Evolutionary conservation across 768 basidiomycete genomes (phyloP).

Genomic region (Serendipita sp.): DNA sequence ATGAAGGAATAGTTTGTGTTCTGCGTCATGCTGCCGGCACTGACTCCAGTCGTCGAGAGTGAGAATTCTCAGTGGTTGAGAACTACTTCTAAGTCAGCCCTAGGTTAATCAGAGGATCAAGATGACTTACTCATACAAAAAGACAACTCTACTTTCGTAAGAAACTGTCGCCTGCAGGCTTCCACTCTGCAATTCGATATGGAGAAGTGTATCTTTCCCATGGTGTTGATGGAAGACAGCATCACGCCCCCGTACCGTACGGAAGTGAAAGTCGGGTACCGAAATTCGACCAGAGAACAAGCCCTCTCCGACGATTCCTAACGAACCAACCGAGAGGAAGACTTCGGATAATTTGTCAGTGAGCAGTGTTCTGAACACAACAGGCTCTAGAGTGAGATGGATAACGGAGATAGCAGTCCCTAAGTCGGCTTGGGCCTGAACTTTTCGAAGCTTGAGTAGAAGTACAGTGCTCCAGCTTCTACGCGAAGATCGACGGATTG

Average conservation of each 20-base stretch:
- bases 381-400: slow-evolving; percentile 46
- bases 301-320: slow-evolving; percentile 42
- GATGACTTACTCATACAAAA: slow-evolving; percentile 50
- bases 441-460: slow-evolving; percentile 54
- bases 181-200: slow-evolving; percentile 61
- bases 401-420: slow-evolving; percentile 71
- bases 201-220: slow-evolving; percentile 34
- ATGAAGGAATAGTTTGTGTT: slow-evolving; percentile 49
- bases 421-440: slow-evolving; percentile 64
- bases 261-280: slow-evolving; percentile 60
- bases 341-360: slow-evolving; percentile 47
- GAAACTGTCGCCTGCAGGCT: slow-evolving; percentile 48
- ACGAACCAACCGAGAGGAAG: slow-evolving; percentile 40
- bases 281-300: slow-evolving; percentile 49
- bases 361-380: slow-evolving; percentile 49
- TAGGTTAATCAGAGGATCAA: slow-evolving; percentile 15
- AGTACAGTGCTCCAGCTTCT: slow-evolving; percentile 44
- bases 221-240: slow-evolving; percentile 18
- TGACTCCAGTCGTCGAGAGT: slow-evolving; percentile 70
- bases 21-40: slow-evolving; percentile 26
- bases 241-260: slow-evolving; percentile 47
- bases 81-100: slow-evolving; percentile 26
- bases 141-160: slow-evolving; percentile 58
- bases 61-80: slow-evolving; percentile 59
- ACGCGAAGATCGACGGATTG: slow-evolving; percentile 13